Evolutionary conservation across 306 rosid species (phyloP), one percentile per base, ranked within the genome.

Genomic region (Hippophae gyantsensis): DNA sequence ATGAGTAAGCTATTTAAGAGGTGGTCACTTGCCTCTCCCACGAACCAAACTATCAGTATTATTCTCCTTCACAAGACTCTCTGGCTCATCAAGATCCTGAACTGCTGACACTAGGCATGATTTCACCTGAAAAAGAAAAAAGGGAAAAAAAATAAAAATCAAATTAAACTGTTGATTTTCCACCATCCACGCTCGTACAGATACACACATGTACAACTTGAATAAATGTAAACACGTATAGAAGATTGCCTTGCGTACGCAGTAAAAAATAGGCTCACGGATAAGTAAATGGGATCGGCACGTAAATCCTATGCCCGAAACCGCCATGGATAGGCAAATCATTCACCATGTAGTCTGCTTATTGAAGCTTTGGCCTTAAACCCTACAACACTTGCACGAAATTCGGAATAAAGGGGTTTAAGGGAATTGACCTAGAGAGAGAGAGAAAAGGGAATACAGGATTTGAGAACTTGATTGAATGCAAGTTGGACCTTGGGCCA

Each of bases 11-110:
- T 56, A 13, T 3, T 2, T 32, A 32, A 32, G 38, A 32, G 52
- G 43, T 12, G 44, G 54, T 54, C 25, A 60, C 88, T 79, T 81
- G 75, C 92, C 87, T 75, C 47, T 53, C 56, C 71, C 73, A 40
- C 12, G 67, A 60, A 61, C 47, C 18, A 74, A 77, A 50, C 9
- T 26, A 59, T n/a, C 54, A 10, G 44, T 23, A 49, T 60, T 23
- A 8, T 25, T 52, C 55, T 66, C 67, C 60, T 59, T 53, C 32
- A 25, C 46, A 7, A 42, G 13, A 54, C 54, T 49, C 53, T 66
- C 78, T n/a, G 72, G 64, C 50, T 73, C 81, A 44, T 81, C 79
- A 70, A 78, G 51, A 6, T 76, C 76, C 61, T 65, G 70, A 56
- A 73, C 47, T 18, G 76, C 68, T 13, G 81, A 72, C n/a, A 79